Conservation (phyloP, 441 rosid genomes). For the Raphanus hybrid region DNA sequence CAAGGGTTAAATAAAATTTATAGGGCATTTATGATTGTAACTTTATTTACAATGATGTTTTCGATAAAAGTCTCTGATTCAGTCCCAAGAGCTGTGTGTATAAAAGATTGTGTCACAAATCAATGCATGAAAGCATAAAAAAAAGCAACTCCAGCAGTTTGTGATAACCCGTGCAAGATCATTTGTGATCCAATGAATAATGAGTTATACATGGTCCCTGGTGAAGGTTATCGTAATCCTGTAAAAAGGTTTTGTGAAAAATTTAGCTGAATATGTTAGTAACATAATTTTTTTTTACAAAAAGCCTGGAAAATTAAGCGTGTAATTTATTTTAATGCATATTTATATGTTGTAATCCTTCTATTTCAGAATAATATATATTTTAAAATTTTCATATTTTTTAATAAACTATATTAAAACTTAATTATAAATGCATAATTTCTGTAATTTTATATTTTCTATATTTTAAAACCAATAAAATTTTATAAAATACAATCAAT, state of each 20-base stretch:
- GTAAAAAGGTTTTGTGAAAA: neutral
- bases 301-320: neutral
- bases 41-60: neutral
- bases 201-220: neutral
- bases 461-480: too few species aligned
- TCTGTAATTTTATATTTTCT: too few species aligned
- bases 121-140: constrained; percentile 4
- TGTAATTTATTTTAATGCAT: too few species aligned
- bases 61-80: neutral
- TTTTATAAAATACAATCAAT: too few species aligned
- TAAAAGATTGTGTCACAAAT: neutral
- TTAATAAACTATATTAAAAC: too few species aligned
- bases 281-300: neutral
- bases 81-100: neutral
- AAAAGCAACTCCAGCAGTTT: neutral
- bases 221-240: neutral
- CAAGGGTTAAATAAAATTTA: neutral
- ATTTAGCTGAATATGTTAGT: neutral
- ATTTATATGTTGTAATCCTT: too few species aligned
- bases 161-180: neutral
- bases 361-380: too few species aligned
- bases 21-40: neutral
- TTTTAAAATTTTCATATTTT: too few species aligned
- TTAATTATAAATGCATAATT: too few species aligned
- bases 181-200: neutral